These are phyloP conservation scores for Nitzschia palea DNA, from an alignment of 108 stramenopile species.

Conservation along the genomic window DNA sequence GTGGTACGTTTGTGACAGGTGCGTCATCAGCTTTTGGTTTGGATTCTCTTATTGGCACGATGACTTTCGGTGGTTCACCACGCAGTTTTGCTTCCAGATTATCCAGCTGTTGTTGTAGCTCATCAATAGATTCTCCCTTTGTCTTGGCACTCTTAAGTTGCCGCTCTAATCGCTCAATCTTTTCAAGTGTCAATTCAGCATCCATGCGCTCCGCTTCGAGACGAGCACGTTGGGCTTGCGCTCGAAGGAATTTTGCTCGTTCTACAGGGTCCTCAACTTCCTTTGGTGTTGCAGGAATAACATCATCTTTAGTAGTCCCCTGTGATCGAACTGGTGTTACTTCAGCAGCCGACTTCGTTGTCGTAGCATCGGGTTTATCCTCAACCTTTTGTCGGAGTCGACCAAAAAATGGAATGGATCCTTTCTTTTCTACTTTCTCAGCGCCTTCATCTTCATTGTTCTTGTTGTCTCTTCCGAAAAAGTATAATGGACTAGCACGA, in stretches of 20 bases:
- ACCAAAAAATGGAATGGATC: slow-evolving; percentile 16
- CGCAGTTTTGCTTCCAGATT: slow-evolving; percentile 41
- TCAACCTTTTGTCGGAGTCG: neutral
- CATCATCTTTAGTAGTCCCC: neutral
- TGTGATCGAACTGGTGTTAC: no score
- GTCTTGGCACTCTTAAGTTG: slow-evolving; percentile 31
- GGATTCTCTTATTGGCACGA: neutral
- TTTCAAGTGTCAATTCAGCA: slow-evolving; percentile 63
- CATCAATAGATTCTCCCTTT: slow-evolving; percentile 20
- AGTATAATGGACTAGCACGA: slow-evolving; percentile 6
- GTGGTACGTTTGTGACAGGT: no score
- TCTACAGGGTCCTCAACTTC: slow-evolving; percentile 11
- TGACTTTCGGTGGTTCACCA: slow-evolving; percentile 14
- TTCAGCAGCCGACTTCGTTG: no score
- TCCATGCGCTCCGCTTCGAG: slow-evolving; percentile 72
- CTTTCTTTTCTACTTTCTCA: neutral
- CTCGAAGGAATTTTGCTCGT: slow-evolving; percentile 42
- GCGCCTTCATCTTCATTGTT: neutral
- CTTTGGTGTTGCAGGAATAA: neutral
- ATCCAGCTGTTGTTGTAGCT: slow-evolving; percentile 50
- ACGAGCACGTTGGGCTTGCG: slow-evolving; percentile 61
- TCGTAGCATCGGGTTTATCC: no score
- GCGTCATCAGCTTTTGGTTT: neutral
- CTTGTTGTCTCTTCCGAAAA: slow-evolving; percentile 22
- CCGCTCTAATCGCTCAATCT: slow-evolving; percentile 60